Evolutionary conservation across 1,284 basidiomycete genomes (phyloP), one percentile per base, ranked within the genome.

Genomic region (Rhodotorula sp.): DNA sequence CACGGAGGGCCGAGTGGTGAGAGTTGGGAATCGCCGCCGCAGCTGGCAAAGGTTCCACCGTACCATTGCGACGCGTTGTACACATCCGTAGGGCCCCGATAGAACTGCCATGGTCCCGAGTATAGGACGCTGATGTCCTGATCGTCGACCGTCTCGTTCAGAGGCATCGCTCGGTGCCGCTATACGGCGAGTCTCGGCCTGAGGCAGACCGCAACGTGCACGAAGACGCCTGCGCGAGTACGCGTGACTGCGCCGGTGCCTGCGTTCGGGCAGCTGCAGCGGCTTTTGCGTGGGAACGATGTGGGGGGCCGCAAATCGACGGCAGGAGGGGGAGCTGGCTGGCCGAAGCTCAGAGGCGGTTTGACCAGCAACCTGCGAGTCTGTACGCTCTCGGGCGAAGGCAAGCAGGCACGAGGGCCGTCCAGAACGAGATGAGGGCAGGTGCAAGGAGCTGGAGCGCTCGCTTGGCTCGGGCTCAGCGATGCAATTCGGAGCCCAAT

Each of bases 41-140:
- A 67, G 1, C 20, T n/a, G 46, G 66, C 37, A 20, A 58, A 67
- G 3, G 60, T 58, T 4, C 26, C 33, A 14, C n/a, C 46, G 37
- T 4, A 2, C 66, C 66, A 67, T 5, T 12, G 33, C 10, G n/a
- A 58, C 3, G 59, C 53, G 42, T 66, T 46, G 30, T 29, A 55
- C 53, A 26, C 17, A n/a, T 24, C 20, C 8, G 15, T 26, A 5
- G 8, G 10, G 14, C 59, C 59, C 8, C 33, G 24, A 26, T 49
- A 67, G 33, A 18, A 29, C 17, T 30, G 42, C 65, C 65, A 67
- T 20, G 60, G 54, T 3, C 65, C 65, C 18, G 54, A 30, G 37
- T 56, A 67, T 17, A 29, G 44, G 2, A 61, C 20, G 30, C n/a
- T 30, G n/a, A 18, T 12, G 53, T 49, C 62, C 44, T 62, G 62